Conservation (phyloP, 495 filamentous ascomycete genomes). For the Hypoxylon intermedium region DNA sequence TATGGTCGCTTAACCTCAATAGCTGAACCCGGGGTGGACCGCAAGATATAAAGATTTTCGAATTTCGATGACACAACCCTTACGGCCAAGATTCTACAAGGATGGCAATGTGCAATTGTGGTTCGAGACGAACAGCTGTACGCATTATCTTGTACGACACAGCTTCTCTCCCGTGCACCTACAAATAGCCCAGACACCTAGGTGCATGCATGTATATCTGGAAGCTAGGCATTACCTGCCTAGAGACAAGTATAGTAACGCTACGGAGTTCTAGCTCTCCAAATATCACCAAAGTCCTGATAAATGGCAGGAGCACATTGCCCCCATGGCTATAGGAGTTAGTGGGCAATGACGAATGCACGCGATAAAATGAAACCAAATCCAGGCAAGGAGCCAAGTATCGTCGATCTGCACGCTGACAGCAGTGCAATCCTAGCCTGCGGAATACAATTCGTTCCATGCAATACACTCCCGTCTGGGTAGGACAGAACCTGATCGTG, state of each 20-base stretch:
- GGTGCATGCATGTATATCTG: constrained; percentile 9
- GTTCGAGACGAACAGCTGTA: constrained; percentile 12
- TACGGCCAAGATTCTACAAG: constrained; percentile 13
- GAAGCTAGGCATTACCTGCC: constrained; percentile 3
- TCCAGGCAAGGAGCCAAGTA: constrained; percentile 18
- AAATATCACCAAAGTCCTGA: constrained; percentile 19
- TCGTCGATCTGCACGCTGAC: constrained; percentile 10
- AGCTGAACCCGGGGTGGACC: constrained; percentile 9
- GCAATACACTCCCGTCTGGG: constrained; percentile 4
- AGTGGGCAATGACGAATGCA: constrained; percentile 24
- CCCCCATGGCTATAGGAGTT: constrained; percentile 9
- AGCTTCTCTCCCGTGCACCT: constrained; percentile 14
- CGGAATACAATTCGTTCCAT: constrained; percentile 26
- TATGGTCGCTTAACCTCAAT: constrained; percentile 4
- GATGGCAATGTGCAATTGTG: constrained; percentile 9
- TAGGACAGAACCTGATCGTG: constrained; percentile 20
- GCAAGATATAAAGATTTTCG: constrained; percentile 27
- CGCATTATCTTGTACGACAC: constrained; percentile 9
- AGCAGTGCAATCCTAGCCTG: constrained; percentile 16
- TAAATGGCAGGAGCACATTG: constrained; percentile 10
- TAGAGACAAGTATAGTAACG: constrained; percentile 27
- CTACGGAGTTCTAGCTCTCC: constrained; percentile 13
- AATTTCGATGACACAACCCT: not conserved
- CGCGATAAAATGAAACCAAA: constrained; percentile 27
- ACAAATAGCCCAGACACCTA: constrained; percentile 9